A percentile compares a stretch with the other conserved stretches of the same genome.
phyloP scores from a whole-genome alignment of 1,284 basidiomycete genomes.

The Fistulinella cinereoalba region DNA sequence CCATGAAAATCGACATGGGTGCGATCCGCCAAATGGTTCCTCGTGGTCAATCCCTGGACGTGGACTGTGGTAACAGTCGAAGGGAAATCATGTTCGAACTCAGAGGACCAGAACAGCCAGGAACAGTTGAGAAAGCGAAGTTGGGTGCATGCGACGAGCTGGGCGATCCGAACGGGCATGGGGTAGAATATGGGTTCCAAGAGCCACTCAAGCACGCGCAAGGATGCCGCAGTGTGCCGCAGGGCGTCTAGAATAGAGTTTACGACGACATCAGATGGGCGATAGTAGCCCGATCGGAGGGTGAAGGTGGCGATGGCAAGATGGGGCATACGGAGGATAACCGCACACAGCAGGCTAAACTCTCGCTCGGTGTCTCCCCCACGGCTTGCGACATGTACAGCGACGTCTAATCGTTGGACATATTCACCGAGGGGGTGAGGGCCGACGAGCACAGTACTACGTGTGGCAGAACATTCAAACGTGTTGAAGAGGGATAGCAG shows the following conservation, averaged over 20 bases:
- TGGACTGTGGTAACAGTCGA: too few relatives aligned
- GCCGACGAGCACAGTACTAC: slow-evolving; percentile 7
- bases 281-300: not conserved
- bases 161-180: accelerated
- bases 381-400: slow-evolving; percentile 23
- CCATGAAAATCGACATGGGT: too few relatives aligned
- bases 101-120: slow-evolving; percentile 5
- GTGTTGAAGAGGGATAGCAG: slow-evolving; percentile 25
- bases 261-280: not conserved
- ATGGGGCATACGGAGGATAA: slow-evolving; percentile 28
- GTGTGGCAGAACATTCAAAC: slow-evolving; percentile 15
- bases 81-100: too few relatives aligned
- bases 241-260: slow-evolving; percentile 18
- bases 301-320: slow-evolving; percentile 31
- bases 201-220: slow-evolving; percentile 24
- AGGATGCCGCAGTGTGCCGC: slow-evolving; percentile 6
- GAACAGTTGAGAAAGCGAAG: slow-evolving; percentile 23
- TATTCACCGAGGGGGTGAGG: slow-evolving; percentile 25
- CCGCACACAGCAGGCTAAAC: slow-evolving; percentile 10
- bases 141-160: slow-evolving; percentile 11
- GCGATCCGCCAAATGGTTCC: too few relatives aligned
- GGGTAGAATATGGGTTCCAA: not conserved
- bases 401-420: slow-evolving; percentile 36
- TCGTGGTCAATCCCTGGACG: too few relatives aligned
- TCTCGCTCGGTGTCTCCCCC: slow-evolving; percentile 2